Percentiles rank a stretch among this genome's conserved stretches.
Conservation (phyloP, 108 stramenopile species). For the Fistulifera solaris region DNA sequence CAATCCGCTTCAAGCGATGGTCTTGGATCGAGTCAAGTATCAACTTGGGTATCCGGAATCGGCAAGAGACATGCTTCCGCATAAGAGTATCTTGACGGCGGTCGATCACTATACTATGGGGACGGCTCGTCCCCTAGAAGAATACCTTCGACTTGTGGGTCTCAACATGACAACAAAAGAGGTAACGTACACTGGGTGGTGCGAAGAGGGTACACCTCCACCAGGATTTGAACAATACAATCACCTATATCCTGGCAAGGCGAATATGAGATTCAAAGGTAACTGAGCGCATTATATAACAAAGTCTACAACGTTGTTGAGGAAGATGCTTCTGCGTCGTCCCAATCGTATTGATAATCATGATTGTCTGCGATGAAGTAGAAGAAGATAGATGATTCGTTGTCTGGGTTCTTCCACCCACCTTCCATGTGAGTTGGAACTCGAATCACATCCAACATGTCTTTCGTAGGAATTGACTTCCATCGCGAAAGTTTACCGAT, state of each 20-base stretch:
- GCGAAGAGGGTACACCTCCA: slow-evolving; percentile 62
- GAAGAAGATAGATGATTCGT: no score
- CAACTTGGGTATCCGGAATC: slow-evolving; percentile 84
- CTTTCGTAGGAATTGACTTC: no score
- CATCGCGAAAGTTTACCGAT: background rate
- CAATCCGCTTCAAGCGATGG: slow-evolving; percentile 67
- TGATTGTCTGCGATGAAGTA: background rate
- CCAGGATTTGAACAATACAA: slow-evolving; percentile 65
- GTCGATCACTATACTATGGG: slow-evolving; percentile 85
- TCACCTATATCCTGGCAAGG: slow-evolving; percentile 28
- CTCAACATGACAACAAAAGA: slow-evolving; percentile 72
- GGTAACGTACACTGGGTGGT: slow-evolving; percentile 69
- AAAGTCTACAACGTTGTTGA: no score
- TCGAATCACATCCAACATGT: background rate
- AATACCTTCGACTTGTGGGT: slow-evolving; percentile 69
- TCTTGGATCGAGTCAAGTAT: slow-evolving; percentile 69
- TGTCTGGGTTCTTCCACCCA: background rate
- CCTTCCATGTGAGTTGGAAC: slow-evolving; percentile 3
- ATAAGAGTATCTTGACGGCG: slow-evolving; percentile 59
- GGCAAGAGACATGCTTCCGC: slow-evolving; percentile 58
- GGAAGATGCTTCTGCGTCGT: no score
- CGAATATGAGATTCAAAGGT: no score
- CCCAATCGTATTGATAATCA: no score
- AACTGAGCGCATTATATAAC: no score
- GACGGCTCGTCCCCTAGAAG: slow-evolving; percentile 47